Percentiles rank a stretch among this genome's conserved stretches.
These are phyloP conservation scores for Mucor ambiguus DNA, from an alignment of 371 early-diverging fungal genomes.

Conservation along the genomic window DNA sequence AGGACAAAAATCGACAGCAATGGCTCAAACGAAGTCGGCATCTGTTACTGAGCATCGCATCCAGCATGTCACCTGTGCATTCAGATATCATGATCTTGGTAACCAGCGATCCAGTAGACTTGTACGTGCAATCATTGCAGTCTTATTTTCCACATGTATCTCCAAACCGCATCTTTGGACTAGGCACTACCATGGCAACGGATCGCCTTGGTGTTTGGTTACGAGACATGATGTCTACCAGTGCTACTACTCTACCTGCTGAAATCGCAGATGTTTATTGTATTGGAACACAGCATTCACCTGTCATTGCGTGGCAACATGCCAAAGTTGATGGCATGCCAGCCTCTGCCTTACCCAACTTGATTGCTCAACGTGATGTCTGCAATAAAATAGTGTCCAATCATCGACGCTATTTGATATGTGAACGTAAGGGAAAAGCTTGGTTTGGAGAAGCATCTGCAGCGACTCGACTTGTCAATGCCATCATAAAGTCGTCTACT, in stretches of 20 bases:
- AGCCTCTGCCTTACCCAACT: conserved; percentile 51
- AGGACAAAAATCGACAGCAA: conserved; percentile 42
- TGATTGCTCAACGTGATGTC: conserved; percentile 39
- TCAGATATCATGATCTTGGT: conserved; percentile 62
- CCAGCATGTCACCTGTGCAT: conserved; percentile 69
- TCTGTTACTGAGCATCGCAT: conserved; percentile 66
- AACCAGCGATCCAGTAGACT: conserved; percentile 81
- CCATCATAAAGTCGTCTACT: neutral
- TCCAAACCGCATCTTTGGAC: conserved; percentile 76
- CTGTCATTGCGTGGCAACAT: conserved; percentile 72
- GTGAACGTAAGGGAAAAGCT: conserved; percentile 79
- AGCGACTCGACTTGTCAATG: conserved; percentile 53
- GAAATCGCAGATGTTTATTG: conserved; percentile 48
- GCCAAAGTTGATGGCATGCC: conserved; percentile 67
- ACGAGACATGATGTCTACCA: conserved; percentile 31
- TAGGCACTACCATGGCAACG: conserved; percentile 76
- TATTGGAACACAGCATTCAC: conserved; percentile 77
- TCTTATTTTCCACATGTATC: conserved; percentile 65
- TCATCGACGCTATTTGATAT: conserved; percentile 63
- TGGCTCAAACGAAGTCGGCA: conserved; percentile 74
- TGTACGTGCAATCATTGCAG: conserved; percentile 75
- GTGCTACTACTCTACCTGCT: conserved; percentile 1
- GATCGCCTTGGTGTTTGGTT: conserved; percentile 63
- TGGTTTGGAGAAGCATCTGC: conserved; percentile 81
- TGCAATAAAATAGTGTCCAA: conserved; percentile 54